Evolutionary conservation across 2,329 filamentous ascomycete genomes (phyloP).

Genomic region (Fusarium agapanthi): DNA sequence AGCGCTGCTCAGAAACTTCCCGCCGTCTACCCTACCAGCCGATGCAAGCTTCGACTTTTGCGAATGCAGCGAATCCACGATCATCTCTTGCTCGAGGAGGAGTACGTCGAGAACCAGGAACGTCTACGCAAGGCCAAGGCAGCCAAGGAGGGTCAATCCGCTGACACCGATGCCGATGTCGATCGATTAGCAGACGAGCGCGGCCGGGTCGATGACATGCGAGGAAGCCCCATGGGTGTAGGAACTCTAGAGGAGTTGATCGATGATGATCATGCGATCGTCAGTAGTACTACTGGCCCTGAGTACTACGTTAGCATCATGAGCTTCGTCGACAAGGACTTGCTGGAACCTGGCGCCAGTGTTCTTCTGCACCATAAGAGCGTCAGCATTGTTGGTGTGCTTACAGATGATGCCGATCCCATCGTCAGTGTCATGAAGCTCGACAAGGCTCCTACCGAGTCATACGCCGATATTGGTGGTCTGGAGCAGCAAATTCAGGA

Average conservation of each 20-base stretch:
- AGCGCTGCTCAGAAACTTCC: conserved; percentile 96
- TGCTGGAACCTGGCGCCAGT: conserved; percentile 94
- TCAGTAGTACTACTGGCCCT: conserved; percentile 94
- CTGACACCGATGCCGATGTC: conserved; percentile 74
- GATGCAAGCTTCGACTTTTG: conserved; percentile 96
- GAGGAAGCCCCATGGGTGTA: conserved; percentile 97
- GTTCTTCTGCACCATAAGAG: conserved; percentile 97
- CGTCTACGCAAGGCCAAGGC: conserved; percentile 91
- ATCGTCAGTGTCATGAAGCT: conserved; percentile 99
- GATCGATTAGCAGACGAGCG: conserved; percentile 96
- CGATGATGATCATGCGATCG: conserved; percentile 98
- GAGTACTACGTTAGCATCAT: conserved; percentile 99
- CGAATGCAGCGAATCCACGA: conserved; percentile 99
- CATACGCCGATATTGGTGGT: conserved; percentile 98
- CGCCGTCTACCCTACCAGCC: conserved; percentile 90
- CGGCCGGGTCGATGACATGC: conserved; percentile 95
- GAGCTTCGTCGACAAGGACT: conserved; percentile 99
- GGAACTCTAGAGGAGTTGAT: conserved; percentile 98
- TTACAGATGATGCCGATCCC: conserved; percentile 96
- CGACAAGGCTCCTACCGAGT: conserved; percentile 97
- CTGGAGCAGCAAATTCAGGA: conserved; percentile 96
- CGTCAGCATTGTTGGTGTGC: conserved; percentile 94
- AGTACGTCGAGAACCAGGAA: conserved; percentile 99
- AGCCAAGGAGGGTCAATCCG: conserved; percentile 72
- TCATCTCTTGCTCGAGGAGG: conserved; percentile 94